These are phyloP conservation scores for Cadophora malorum DNA, from an alignment of 2,329 filamentous ascomycete genomes.

Conservation along the genomic window DNA sequence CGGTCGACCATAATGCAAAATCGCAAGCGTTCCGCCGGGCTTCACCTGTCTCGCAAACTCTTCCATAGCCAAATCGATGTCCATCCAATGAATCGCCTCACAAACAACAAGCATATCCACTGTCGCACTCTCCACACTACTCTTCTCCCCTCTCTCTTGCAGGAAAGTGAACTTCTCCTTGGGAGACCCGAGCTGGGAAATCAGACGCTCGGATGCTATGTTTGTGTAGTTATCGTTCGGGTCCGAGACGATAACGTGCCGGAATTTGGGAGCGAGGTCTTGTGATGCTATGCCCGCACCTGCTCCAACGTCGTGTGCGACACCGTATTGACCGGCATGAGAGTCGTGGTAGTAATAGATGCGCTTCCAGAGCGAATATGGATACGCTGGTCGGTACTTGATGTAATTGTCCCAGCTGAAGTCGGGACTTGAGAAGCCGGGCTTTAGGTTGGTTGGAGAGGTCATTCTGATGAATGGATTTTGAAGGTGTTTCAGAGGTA, in stretches of 20 bases:
- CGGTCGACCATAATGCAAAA: constrained; percentile 33
- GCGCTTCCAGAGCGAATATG: constrained; percentile 14
- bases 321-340: constrained; percentile 11
- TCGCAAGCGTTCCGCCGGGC: constrained; percentile 36
- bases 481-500: neutral
- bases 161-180: constrained; percentile 39
- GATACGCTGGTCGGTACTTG: constrained; percentile 24
- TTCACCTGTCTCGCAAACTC: constrained; percentile 39
- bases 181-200: constrained; percentile 31
- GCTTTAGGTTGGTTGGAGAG: neutral
- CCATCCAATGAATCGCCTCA: constrained; percentile 41
- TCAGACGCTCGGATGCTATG: constrained; percentile 33
- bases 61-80: constrained; percentile 31
- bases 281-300: constrained; percentile 27
- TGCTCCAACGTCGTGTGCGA: constrained; percentile 26
- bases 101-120: constrained; percentile 39
- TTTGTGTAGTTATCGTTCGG: constrained; percentile 40
- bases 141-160: constrained; percentile 41
- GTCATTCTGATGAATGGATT: neutral
- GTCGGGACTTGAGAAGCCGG: constrained; percentile 12
- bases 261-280: constrained; percentile 26
- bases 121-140: constrained; percentile 31
- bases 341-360: constrained; percentile 25
- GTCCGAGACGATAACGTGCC: constrained; percentile 41
- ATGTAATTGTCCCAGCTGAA: constrained; percentile 26